Evolutionary conservation across 345 rosid genomes (phyloP).

Genomic region (Populus tremula): DNA sequence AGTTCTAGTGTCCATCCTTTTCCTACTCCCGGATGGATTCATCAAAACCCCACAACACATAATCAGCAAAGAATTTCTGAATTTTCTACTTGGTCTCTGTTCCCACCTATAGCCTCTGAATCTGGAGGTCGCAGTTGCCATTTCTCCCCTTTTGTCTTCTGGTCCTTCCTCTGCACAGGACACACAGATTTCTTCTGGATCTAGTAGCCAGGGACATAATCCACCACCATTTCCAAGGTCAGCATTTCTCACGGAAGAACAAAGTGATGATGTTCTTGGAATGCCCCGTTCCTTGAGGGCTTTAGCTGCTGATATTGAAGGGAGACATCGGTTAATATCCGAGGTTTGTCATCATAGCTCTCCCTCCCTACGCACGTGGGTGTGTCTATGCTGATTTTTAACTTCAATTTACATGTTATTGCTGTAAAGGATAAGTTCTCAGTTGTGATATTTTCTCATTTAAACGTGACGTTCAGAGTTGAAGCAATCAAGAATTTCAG

Average conservation of each 20-base stretch:
- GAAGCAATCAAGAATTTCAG: neutral
- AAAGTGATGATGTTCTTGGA: constrained; percentile 46
- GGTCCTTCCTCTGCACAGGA: constrained; percentile 57
- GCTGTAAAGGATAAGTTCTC: neutral
- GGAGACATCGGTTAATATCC: constrained; percentile 63
- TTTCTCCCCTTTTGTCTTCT: constrained; percentile 45
- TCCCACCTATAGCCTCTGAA: constrained; percentile 55
- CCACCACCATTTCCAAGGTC: constrained; percentile 47
- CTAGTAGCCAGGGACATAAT: constrained; percentile 48
- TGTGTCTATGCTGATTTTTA: constrained; percentile 1
- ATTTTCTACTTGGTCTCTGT: constrained; percentile 67
- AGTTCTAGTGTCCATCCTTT: constrained; percentile 50
- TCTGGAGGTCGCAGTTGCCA: constrained; percentile 52
- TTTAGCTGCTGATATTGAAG: constrained; percentile 63
- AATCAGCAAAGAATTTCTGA: constrained; percentile 53
- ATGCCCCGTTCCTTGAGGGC: constrained; percentile 59
- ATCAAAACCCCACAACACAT: constrained; percentile 38
- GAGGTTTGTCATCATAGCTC: constrained; percentile 49
- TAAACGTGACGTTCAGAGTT: neutral
- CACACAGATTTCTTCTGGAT: constrained; percentile 42
- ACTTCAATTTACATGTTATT: constrained; percentile 3
- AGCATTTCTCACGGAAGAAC: constrained; percentile 51
- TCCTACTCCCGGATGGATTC: constrained; percentile 49
- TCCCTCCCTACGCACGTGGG: neutral
- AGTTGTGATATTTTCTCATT: neutral